phyloP scores from a whole-genome alignment of 371 early-diverging fungal genomes.

The Actinomortierella wolfii region DNA sequence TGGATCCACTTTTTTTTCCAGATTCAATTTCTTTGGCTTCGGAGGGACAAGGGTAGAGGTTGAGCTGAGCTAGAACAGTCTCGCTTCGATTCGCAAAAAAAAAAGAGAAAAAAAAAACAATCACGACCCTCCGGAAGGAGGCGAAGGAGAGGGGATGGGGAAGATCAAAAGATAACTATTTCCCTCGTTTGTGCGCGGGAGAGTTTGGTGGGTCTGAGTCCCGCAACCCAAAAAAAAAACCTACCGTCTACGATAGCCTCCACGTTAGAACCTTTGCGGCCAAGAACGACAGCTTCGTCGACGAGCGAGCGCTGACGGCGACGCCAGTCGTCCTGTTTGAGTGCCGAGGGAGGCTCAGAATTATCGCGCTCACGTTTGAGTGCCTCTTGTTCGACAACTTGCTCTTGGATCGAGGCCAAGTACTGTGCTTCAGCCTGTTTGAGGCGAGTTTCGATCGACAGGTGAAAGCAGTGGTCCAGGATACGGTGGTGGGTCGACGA shows the following conservation, averaged over 20 bases:
- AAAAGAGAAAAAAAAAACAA: too few relatives aligned
- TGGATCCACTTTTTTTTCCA: too few relatives aligned
- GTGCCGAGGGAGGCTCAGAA: constrained; percentile 18
- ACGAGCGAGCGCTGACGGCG: constrained; percentile 44
- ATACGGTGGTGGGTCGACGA: constrained; percentile 66
- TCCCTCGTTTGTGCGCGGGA: constrained; percentile 13
- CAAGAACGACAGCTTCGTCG: constrained; percentile 45
- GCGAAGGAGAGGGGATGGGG: not conserved
- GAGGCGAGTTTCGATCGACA: constrained; percentile 64
- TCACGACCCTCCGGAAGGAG: not conserved
- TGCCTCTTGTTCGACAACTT: constrained; percentile 31
- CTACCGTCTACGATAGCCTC: constrained; percentile 48
- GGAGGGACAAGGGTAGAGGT: too few relatives aligned
- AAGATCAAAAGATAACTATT: not conserved
- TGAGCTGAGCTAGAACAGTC: too few relatives aligned
- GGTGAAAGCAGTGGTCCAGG: constrained; percentile 62
- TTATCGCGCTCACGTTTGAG: constrained; percentile 9
- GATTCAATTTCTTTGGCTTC: too few relatives aligned
- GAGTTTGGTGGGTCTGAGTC: not conserved
- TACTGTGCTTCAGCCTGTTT: constrained; percentile 54
- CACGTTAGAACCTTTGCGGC: constrained; percentile 45
- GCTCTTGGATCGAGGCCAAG: constrained; percentile 39
- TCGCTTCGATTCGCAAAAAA: too few relatives aligned
- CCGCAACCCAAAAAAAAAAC: constrained; percentile 3
- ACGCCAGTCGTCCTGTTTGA: constrained; percentile 38